Base-by-base conservation (phyloP, 208 protist genomes). In the Kentomonas sorsogonicus region DNA sequence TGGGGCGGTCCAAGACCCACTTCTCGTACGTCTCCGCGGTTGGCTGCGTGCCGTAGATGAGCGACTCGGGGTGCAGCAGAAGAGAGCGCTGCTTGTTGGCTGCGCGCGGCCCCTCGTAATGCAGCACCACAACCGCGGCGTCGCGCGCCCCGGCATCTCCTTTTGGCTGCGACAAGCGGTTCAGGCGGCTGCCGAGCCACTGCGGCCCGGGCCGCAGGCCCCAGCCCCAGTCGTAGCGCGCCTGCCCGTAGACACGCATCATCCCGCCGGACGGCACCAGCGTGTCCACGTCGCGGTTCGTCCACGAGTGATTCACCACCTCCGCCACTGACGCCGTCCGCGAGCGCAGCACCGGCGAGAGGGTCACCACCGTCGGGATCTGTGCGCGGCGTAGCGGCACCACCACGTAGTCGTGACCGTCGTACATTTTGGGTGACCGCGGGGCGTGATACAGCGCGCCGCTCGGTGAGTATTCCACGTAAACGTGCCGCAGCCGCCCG, bases 401-500 rank as follows among this genome's bases (percentile, higher is more conserved):
- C 34, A 94, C 43, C n/a, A 94, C 84, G 57, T 91, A 90, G 64
- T 94, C 88, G 58, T 92, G 88, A 5, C 88, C 88, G 60, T 94
- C 88, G 60, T 83, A 94, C 16, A 39, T 44, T 44, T 87, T 89
- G 1, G 88, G 78, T 4, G 72, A 45, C 7, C 61, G 56, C 11
- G 84, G 88, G 7, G 64, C 66, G 11, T 74, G 82, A 48, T 83
- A 91, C 25, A 91, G 83, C 53, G 64, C 51, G 31, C 84, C 83
- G 23, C 46, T 76, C 2, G 88, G 88, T 2, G 83, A 86, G 63
- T 94, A 94, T 66, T 91, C 82, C 10, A 94, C 66, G 61, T 92
- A 92, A 5, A 94, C 84, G 60, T 94, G 88, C 0, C 88, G 76
- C 53, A 94, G 60, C 30, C 83, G 82, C 1, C 84, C 84, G 27